Evolutionary conservation across 352 stramenopile genomes (phyloP).

Genomic region (Blastocystis sp.): DNA sequence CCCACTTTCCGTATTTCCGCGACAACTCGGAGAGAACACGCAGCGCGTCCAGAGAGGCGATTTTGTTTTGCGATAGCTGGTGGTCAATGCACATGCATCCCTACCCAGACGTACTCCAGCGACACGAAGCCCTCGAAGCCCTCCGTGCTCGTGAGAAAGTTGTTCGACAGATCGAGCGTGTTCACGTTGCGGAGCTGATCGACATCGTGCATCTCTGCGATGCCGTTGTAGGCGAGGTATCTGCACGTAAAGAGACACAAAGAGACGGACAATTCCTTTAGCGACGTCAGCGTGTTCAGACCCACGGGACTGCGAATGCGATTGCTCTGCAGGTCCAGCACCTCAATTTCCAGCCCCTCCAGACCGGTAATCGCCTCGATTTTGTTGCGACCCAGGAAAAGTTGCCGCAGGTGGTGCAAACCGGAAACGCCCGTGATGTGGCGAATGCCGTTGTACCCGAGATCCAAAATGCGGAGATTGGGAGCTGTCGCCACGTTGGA

Average conservation of each 20-base stretch:
- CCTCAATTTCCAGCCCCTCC: background rate
- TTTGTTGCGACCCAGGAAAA: constrained; percentile 52
- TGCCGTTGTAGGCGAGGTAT: constrained; percentile 54
- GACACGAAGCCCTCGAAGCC: constrained; percentile 10
- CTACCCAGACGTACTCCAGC: constrained; percentile 51
- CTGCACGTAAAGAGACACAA: background rate
- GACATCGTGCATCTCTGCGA: background rate
- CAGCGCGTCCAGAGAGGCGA: background rate
- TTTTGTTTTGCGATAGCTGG: constrained; percentile 45
- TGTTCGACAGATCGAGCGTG: constrained; percentile 46
- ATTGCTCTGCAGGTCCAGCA: constrained; percentile 52
- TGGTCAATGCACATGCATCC: background rate
- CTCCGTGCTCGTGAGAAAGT: constrained; percentile 1
- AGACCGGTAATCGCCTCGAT: constrained; percentile 48
- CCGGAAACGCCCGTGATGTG: constrained; percentile 19
- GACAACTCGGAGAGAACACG: background rate
- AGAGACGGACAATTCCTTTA: constrained; percentile 13
- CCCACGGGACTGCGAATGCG: constrained; percentile 13
- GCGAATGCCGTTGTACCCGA: constrained; percentile 49
- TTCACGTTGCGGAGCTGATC: constrained; percentile 5
- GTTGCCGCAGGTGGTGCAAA: background rate
- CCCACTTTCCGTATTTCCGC: background rate
- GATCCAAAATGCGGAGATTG: constrained; percentile 9
- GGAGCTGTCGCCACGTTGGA: constrained; percentile 5
- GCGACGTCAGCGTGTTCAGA: background rate